Percentiles rank a stretch among this genome's conserved stretches.
These are phyloP conservation scores for Fagus crenata DNA, from an alignment of 306 rosid species.

Conservation along the genomic window DNA sequence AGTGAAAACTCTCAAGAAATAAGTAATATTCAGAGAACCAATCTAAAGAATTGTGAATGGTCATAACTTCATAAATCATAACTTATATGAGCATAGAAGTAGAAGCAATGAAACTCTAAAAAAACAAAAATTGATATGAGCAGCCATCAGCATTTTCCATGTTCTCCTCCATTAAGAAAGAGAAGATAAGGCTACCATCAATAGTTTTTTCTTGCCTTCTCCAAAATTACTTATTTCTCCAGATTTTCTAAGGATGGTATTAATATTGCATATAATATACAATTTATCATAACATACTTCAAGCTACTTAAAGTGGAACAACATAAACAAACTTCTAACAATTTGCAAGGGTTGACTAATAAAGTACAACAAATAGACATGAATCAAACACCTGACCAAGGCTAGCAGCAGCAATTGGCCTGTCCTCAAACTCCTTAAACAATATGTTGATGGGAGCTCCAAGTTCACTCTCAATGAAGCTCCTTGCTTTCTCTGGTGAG, in stretches of 20 bases:
- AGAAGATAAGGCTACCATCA: background rate
- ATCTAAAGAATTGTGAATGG: conserved; percentile 6
- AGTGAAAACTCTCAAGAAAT: conserved; percentile 9
- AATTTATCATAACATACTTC: background rate
- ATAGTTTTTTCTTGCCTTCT: background rate
- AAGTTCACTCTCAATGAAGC: conserved; percentile 76
- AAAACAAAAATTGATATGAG: background rate
- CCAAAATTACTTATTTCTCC: background rate
- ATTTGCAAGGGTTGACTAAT: background rate
- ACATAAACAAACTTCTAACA: background rate
- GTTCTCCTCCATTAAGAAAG: background rate
- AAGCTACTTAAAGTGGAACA: background rate
- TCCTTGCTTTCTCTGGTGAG: conserved; percentile 71
- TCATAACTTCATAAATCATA: background rate
- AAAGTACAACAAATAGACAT: background rate
- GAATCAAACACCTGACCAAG: conserved; percentile 79
- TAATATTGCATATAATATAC: background rate
- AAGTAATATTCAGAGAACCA: background rate
- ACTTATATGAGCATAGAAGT: background rate
- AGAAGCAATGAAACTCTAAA: background rate
- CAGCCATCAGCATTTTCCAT: background rate
- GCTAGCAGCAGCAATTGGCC: conserved; percentile 93
- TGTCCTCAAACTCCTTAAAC: conserved; percentile 84
- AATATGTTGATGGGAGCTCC: conserved; percentile 61
- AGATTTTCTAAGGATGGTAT: background rate